These are phyloP conservation scores for Tolypocladium ophioglossoides DNA, from an alignment of 2,329 filamentous ascomycete species.

Conservation along the genomic window DNA sequence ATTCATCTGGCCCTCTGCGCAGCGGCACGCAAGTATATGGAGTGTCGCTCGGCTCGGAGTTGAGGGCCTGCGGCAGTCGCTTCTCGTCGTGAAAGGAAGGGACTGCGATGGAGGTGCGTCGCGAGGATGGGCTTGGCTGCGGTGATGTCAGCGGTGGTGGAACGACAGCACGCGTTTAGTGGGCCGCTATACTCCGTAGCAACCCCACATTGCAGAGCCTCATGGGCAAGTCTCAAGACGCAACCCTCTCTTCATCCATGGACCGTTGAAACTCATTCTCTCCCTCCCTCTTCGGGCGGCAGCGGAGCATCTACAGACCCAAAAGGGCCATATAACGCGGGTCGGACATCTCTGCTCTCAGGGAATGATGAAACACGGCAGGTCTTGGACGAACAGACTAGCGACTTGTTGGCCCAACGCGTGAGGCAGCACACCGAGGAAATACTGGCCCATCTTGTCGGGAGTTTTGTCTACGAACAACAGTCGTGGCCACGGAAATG, in stretches of 20 bases:
- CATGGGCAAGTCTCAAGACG: background rate
- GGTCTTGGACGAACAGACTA: background rate
- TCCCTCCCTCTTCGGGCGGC: background rate
- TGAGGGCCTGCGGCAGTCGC: background rate
- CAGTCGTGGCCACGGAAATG: background rate
- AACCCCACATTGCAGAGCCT: background rate
- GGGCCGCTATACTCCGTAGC: background rate
- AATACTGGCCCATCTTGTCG: background rate
- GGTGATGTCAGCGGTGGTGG: background rate
- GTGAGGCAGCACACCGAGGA: background rate
- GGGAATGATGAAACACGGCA: background rate
- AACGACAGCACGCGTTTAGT: background rate
- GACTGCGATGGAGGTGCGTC: background rate
- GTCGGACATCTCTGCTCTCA: background rate
- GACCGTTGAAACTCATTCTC: background rate
- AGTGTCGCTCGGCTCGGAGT: background rate
- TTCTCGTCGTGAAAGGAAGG: background rate
- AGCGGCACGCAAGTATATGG: background rate
- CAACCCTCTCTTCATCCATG: background rate
- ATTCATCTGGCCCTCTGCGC: conserved; percentile 31
- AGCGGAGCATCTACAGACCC: background rate
- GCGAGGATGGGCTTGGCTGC: background rate
- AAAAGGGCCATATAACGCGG: background rate
- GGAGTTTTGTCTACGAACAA: background rate
- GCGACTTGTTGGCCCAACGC: background rate